Evolutionary conservation across 768 basidiomycete genomes (phyloP), one percentile per base, ranked within the genome.

Genomic region (Boletus tomentosulus): DNA sequence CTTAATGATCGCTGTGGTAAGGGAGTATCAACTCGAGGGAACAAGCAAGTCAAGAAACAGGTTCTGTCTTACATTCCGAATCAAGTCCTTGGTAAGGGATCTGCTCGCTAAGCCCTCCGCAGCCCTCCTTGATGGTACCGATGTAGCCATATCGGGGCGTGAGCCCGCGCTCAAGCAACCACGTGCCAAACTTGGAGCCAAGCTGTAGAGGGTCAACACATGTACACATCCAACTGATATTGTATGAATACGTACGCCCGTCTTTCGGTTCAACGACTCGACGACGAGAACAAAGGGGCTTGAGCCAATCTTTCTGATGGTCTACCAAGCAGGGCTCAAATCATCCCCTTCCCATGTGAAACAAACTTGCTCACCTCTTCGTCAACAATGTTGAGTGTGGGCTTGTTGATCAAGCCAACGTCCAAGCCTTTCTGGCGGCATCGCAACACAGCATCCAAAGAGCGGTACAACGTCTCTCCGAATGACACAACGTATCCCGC

Each of bases 241-340:
- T 11, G 22, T 8, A 25, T 37, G n/a, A 44, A 27, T 9, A 67
- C 75, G 49, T 66, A 79, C 75, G n/a, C 90, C 92, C 8, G 91
- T 94, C 83, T 90, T 92, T 73, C 87, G 87, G 74, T 89, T 93
- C 53, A 89, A 76, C 16, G 88, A 87, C 73, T 94, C 92, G 15
- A 87, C 89, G 38, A 94, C 83, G 30, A 94, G 78, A 28, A 93
- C 89, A 69, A 92, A 92, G 19, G 80, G 81, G 60, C 80, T 86
- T 25, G 75, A 61, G 8, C 92, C 92, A 43, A 89, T 79, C 76
- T 89, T 89, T 68, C 65, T 76, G 59, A 88, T 82, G 22, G 72
- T 77, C 81, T 85, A 53, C 25, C 27, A 13, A 31, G 2, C 11
- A 13, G 24, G 15, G 9, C 24, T 65, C 13, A n/a, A 39, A 25